Conservation (phyloP, 805 yeast species). For the Nakazawaea ambrosiae region DNA sequence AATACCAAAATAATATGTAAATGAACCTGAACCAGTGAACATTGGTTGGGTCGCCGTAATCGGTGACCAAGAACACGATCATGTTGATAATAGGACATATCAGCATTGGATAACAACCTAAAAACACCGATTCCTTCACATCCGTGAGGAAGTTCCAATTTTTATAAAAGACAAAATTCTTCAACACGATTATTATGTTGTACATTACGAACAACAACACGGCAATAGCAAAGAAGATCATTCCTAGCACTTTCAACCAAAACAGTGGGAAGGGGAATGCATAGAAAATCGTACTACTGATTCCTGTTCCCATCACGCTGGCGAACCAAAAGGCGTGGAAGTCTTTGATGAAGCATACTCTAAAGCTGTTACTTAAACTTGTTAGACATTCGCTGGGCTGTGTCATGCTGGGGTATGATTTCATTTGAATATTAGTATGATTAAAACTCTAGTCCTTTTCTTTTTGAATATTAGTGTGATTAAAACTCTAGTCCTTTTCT, state of each 20-base stretch:
- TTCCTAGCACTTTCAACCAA: constrained; percentile 5
- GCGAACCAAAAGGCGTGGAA: constrained; percentile 59
- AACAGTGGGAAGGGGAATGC: constrained; percentile 39
- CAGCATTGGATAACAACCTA: constrained; percentile 87
- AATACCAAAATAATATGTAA: constrained; percentile 73
- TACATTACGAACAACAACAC: not conserved
- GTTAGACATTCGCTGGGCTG: too few relatives aligned
- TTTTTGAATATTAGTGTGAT: too few relatives aligned
- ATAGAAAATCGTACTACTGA: constrained; percentile 53
- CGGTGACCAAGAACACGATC: constrained; percentile 34
- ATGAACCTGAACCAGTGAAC: constrained; percentile 38
- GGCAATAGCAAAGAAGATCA: constrained; percentile 5
- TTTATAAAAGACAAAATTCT: constrained; percentile 4
- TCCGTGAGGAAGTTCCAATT: constrained; percentile 25
- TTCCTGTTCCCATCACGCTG: constrained; percentile 82
- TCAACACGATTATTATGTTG: constrained; percentile 2
- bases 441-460: too few relatives aligned
- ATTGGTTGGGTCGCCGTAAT: not conserved
- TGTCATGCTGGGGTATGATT: too few relatives aligned
- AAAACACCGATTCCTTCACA: constrained; percentile 47
- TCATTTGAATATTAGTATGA: too few relatives aligned
- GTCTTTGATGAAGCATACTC: constrained; percentile 12
- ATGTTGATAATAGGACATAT: constrained; percentile 55
- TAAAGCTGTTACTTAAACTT: too few relatives aligned
- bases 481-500: too few relatives aligned